phyloP scores from a whole-genome alignment of 2,329 filamentous ascomycete genomes.

The Fusarium sp. region DNA sequence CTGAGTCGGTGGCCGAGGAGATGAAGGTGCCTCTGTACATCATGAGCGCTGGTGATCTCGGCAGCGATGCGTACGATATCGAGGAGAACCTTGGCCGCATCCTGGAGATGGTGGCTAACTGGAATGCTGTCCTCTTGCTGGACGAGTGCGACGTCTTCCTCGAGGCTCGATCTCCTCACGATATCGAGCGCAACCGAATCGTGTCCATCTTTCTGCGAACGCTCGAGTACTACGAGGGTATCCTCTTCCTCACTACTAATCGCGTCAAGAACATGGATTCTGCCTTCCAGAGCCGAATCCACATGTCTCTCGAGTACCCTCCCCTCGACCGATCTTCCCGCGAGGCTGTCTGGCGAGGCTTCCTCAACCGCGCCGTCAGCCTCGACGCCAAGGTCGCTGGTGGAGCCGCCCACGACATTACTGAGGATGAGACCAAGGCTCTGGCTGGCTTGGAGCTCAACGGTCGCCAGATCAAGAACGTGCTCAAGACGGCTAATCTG shows the following conservation, averaged over 20 bases:
- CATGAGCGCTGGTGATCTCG: conserved; percentile 75
- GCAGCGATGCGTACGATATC: conserved; percentile 72
- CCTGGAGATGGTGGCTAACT: conserved; percentile 74
- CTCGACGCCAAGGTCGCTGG: conserved; percentile 36
- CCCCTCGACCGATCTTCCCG: conserved; percentile 53
- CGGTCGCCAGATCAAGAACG: conserved; percentile 64
- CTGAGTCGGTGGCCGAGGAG: conserved; percentile 63
- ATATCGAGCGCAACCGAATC: conserved; percentile 50
- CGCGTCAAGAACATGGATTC: conserved; percentile 58
- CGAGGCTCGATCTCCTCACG: conserved; percentile 50
- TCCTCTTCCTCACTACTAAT: conserved; percentile 64
- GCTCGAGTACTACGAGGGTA: conserved; percentile 62
- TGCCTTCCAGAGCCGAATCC: conserved; percentile 62
- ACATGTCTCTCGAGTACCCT: conserved; percentile 61
- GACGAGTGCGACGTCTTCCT: conserved; percentile 59
- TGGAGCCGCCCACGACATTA: conserved; percentile 47
- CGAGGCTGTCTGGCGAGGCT: conserved; percentile 55
- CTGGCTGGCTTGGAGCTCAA: conserved; percentile 58
- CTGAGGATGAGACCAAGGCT: conserved; percentile 47
- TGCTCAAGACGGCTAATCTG: conserved; percentile 54
- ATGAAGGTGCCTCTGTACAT: conserved; percentile 62
- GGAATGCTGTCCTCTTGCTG: conserved; percentile 55
- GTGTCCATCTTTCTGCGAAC: conserved; percentile 56
- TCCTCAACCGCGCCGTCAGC: conserved; percentile 50
- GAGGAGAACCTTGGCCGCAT: conserved; percentile 67